phyloP scores from a whole-genome alignment of 306 rosid genomes.

The Alnus rubra region DNA sequence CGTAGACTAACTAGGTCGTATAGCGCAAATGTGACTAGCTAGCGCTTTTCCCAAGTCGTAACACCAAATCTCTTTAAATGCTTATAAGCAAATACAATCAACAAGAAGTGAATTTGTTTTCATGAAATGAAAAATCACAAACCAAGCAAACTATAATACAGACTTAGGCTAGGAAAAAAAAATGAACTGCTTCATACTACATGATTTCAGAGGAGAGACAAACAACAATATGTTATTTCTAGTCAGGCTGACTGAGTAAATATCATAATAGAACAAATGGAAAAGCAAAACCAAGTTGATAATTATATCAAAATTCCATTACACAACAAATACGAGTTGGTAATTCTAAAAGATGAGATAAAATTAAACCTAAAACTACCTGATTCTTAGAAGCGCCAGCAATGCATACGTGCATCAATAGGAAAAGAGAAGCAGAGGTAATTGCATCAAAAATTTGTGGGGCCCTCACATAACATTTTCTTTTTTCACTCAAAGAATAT shows the following conservation, averaged over 20 bases:
- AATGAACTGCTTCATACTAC: neutral
- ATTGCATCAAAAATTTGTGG: slow-evolving; percentile 29
- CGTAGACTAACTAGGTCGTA: no score
- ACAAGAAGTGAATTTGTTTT: neutral
- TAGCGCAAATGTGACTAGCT: no score
- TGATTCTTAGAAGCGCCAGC: neutral
- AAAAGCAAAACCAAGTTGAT: neutral
- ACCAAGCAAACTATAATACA: neutral
- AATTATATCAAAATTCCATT: neutral
- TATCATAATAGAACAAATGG: neutral
- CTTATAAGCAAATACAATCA: neutral
- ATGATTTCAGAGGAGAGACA: neutral
- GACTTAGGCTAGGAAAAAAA: neutral
- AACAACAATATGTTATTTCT: neutral
- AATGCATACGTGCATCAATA: neutral
- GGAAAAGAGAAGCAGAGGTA: slow-evolving; percentile 17
- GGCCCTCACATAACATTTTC: slow-evolving; percentile 32
- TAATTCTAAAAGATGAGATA: slow-evolving; percentile 13
- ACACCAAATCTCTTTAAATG: neutral
- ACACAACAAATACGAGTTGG: neutral
- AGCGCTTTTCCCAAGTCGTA: neutral
- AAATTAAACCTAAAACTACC: slow-evolving; percentile 16
- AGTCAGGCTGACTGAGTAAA: slow-evolving; percentile 6
- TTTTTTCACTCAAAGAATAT: slow-evolving; percentile 38
- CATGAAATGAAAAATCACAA: neutral